A percentile compares a stretch with the other conserved stretches of the same genome.
These are phyloP conservation scores for Gentiana dahurica DNA, from an alignment of 257 asterid species.

Conservation along the genomic window DNA sequence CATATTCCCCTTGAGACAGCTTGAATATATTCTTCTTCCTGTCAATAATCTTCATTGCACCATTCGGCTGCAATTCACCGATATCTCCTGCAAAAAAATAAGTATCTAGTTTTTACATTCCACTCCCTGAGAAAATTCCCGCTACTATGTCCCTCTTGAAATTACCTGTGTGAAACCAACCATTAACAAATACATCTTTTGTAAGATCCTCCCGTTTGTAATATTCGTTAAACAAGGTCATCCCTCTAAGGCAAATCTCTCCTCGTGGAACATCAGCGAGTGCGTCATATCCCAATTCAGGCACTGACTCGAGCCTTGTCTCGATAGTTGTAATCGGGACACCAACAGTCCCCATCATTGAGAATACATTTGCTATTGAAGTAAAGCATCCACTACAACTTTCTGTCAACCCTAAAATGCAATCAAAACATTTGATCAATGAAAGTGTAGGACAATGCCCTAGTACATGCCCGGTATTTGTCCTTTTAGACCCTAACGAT, in stretches of 20 bases:
- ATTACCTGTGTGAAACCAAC: conserved; percentile 96
- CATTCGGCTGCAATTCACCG: conserved; percentile 83
- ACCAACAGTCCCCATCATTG: conserved; percentile 88
- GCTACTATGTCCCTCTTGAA: neutral
- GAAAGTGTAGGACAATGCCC: too few relatives aligned
- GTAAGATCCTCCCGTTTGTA: conserved; percentile 83
- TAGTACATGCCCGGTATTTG: too few relatives aligned
- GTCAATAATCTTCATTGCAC: conserved; percentile 82
- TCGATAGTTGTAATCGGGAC: conserved; percentile 83
- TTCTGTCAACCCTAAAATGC: conserved; percentile 69
- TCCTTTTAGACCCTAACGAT: too few relatives aligned
- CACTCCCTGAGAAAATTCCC: neutral
- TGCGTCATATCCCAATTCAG: conserved; percentile 94
- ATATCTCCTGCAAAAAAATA: conserved; percentile 52
- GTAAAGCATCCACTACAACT: conserved; percentile 80
- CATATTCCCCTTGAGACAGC: conserved; percentile 95
- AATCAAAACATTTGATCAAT: neutral
- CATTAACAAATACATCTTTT: conserved; percentile 50
- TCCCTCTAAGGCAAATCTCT: conserved; percentile 80
- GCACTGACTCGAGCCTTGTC: conserved; percentile 83
- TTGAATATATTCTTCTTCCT: conserved; percentile 91
- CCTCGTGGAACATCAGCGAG: conserved; percentile 65
- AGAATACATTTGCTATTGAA: conserved; percentile 56
- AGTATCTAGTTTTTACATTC: neutral
- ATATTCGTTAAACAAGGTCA: conserved; percentile 74